Evolutionary conservation across 441 rosid species (phyloP).

Genomic region (Populus tomentosa): DNA sequence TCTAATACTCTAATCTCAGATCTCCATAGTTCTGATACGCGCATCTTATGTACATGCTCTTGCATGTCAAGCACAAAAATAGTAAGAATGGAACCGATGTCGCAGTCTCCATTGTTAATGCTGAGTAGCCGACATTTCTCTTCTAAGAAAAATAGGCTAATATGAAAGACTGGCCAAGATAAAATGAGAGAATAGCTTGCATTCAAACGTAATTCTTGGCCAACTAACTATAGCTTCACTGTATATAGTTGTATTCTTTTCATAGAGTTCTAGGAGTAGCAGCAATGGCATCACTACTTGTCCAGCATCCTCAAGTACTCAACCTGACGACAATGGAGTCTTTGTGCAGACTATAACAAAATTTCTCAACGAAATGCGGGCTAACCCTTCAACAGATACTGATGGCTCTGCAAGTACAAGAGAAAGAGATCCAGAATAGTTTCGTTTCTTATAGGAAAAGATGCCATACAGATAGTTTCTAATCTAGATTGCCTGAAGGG

Average conservation of each 20-base stretch:
- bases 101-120: no score
- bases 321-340: constrained; percentile 25
- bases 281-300: constrained; percentile 2
- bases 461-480: neutral
- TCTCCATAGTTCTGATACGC: no score
- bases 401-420: constrained; percentile 7
- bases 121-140: no score
- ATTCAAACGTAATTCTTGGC: no score
- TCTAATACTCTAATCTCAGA: neutral
- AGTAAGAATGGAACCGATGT: no score
- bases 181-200: no score
- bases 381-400: constrained; percentile 21
- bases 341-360: constrained; percentile 32
- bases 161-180: no score
- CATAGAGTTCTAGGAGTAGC: constrained; percentile 23
- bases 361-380: constrained; percentile 36
- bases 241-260: neutral
- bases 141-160: no score
- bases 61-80: no score
- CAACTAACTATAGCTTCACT: neutral
- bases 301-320: constrained; percentile 16
- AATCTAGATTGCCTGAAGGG: neutral
- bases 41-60: no score
- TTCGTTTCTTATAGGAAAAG: neutral
- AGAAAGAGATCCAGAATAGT: neutral